Conservation (phyloP, 2,329 filamentous ascomycete species). For the Shiraia sp. region DNA sequence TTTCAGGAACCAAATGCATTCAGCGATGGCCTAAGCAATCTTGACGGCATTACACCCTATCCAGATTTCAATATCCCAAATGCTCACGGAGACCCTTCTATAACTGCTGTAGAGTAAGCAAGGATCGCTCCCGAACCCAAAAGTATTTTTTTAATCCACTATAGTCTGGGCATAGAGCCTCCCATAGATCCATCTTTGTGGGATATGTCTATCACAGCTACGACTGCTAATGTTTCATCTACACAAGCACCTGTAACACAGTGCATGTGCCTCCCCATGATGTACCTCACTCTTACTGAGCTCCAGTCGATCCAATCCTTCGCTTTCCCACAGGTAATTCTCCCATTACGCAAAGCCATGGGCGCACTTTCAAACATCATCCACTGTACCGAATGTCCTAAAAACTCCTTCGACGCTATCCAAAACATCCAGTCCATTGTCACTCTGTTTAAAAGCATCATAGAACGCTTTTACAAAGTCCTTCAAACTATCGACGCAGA, state of each 20-base stretch:
- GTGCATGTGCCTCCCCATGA: conserved; percentile 52
- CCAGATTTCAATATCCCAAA: conserved; percentile 6
- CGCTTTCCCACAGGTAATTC: conserved; percentile 49
- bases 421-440: conserved; percentile 52
- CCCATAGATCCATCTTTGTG: conserved; percentile 34
- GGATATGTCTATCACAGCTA: conserved; percentile 7
- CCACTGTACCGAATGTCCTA: conserved; percentile 49
- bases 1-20: conserved; percentile 6
- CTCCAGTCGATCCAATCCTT: conserved; percentile 46
- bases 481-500: conserved; percentile 48
- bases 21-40: conserved; percentile 1
- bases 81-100: not conserved
- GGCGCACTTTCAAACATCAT: conserved; percentile 45
- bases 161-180: conserved; percentile 16
- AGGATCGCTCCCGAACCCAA: too few relatives aligned
- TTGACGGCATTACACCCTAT: conserved; percentile 7
- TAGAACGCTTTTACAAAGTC: conserved; percentile 48
- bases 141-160: not conserved
- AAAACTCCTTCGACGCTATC: conserved; percentile 46
- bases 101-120: too few relatives aligned
- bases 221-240: not conserved
- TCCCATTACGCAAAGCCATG: conserved; percentile 49
- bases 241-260: conserved; percentile 9
- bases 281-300: conserved; percentile 50
- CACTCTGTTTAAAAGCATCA: conserved; percentile 48